Evolutionary conservation across 2,329 filamentous ascomycete genomes (phyloP).

Genomic region (Clonostachys rosea): DNA sequence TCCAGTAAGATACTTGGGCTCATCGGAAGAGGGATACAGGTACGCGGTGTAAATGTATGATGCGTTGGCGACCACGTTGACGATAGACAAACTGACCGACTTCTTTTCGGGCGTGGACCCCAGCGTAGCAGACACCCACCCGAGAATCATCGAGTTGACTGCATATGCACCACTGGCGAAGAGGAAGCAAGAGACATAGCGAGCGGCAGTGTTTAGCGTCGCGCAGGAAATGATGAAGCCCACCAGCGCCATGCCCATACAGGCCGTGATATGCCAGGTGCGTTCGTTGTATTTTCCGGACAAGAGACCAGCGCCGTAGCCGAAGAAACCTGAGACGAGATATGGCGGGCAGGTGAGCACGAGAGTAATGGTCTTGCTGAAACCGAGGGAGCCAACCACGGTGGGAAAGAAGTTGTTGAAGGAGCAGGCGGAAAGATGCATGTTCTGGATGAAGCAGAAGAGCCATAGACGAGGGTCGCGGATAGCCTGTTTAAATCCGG

Average conservation of each 20-base stretch:
- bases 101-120: constrained; percentile 39
- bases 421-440: constrained; percentile 14
- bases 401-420: constrained; percentile 15
- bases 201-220: constrained; percentile 27
- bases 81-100: constrained; percentile 15
- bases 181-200: constrained; percentile 26
- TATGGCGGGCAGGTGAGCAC: constrained; percentile 32
- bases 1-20: constrained; percentile 16
- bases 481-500: constrained; percentile 15
- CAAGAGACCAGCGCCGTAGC: constrained; percentile 7
- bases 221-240: constrained; percentile 33
- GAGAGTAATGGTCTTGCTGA: constrained; percentile 32
- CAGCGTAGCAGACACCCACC: constrained; percentile 33
- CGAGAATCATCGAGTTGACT: constrained; percentile 35
- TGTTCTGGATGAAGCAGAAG: constrained; percentile 17
- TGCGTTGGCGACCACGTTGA: constrained; percentile 7
- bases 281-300: constrained; percentile 36
- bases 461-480: constrained; percentile 19
- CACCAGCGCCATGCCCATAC: constrained; percentile 31
- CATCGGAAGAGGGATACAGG: constrained; percentile 7
- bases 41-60: constrained; percentile 10
- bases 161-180: constrained; percentile 26
- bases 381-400: constrained; percentile 23
- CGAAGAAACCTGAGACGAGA: constrained; percentile 9
- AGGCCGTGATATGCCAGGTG: constrained; percentile 46